Conservation (phyloP, 1,284 basidiomycete species). For the Ganoderma boninense region DNA sequence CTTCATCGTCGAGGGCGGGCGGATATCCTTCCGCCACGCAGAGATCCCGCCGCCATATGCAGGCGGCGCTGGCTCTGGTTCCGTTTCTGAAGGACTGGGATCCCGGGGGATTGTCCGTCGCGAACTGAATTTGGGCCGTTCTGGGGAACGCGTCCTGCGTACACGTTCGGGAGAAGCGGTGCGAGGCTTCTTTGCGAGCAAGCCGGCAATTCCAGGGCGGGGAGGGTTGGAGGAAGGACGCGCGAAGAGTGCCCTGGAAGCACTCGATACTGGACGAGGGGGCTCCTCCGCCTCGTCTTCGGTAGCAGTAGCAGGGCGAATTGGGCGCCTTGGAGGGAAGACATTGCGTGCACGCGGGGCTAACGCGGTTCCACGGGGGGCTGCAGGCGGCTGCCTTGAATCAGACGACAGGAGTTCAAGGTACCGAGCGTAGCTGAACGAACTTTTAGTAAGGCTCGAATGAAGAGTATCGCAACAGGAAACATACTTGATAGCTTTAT, state of each 20-base stretch:
- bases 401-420: slow-evolving; percentile 68
- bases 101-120: slow-evolving; percentile 39
- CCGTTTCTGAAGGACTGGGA: slow-evolving; percentile 48
- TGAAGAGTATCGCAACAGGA: slow-evolving; percentile 4
- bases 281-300: slow-evolving; percentile 39
- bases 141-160: slow-evolving; percentile 40
- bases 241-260: slow-evolving; percentile 37
- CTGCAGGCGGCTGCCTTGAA: slow-evolving; percentile 32
- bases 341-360: slow-evolving; percentile 24
- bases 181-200: slow-evolving; percentile 39
- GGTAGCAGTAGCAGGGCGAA: slow-evolving; percentile 35
- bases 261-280: slow-evolving; percentile 33
- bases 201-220: slow-evolving; percentile 48
- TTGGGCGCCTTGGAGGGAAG: slow-evolving; percentile 37
- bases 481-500: slow-evolving; percentile 84
- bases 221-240: slow-evolving; percentile 36
- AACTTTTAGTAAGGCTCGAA: slow-evolving; percentile 23
- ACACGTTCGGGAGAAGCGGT: slow-evolving; percentile 22
- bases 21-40: slow-evolving; percentile 30
- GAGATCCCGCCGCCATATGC: slow-evolving; percentile 25
- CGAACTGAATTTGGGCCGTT: slow-evolving; percentile 43
- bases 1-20: slow-evolving; percentile 43
- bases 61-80: slow-evolving; percentile 46
- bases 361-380: slow-evolving; percentile 25
- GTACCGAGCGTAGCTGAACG: slow-evolving; percentile 66